A percentile compares a stretch with the other conserved stretches of the same genome.
phyloP scores from a whole-genome alignment of 2,329 filamentous ascomycete genomes.

The Cladosporium cucumerinum region DNA sequence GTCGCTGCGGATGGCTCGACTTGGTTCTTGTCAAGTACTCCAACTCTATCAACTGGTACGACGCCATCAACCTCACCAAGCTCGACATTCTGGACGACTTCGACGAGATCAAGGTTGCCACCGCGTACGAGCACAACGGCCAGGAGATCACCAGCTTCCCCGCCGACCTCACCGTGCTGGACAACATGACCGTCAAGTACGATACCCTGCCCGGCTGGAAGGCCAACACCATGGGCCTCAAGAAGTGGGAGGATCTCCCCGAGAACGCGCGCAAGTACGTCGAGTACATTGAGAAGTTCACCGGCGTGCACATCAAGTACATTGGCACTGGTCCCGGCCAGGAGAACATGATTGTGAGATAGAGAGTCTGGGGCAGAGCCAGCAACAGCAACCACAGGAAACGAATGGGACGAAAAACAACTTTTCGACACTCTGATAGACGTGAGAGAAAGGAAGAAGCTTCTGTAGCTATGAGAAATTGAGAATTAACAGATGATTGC shows the following conservation, averaged over 20 bases:
- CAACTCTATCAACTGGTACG: conserved; percentile 64
- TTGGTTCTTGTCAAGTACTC: conserved; percentile 68
- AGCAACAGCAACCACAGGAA: neutral
- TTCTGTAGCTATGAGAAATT: conserved; percentile 12
- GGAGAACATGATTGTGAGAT: conserved; percentile 61
- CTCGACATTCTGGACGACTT: conserved; percentile 73
- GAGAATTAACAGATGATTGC: neutral
- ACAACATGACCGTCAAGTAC: conserved; percentile 62
- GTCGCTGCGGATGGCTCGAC: conserved; percentile 64
- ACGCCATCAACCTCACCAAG: conserved; percentile 61
- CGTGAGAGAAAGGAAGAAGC: neutral
- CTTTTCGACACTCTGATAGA: neutral
- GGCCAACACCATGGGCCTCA: conserved; percentile 57
- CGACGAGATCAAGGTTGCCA: conserved; percentile 68
- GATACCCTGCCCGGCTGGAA: conserved; percentile 69
- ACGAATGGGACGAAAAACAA: neutral
- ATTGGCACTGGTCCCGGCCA: conserved; percentile 65
- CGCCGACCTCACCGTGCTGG: conserved; percentile 58
- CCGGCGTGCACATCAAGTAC: conserved; percentile 61
- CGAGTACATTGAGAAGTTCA: conserved; percentile 63
- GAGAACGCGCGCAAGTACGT: conserved; percentile 63
- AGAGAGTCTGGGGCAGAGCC: conserved; percentile 17
- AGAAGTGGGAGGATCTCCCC: conserved; percentile 61
- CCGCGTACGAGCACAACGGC: conserved; percentile 63
- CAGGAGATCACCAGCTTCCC: conserved; percentile 61